Evolutionary conservation across 768 basidiomycete genomes (phyloP), one percentile per base, ranked within the genome.

Genomic region (Rhizopogon sp.): DNA sequence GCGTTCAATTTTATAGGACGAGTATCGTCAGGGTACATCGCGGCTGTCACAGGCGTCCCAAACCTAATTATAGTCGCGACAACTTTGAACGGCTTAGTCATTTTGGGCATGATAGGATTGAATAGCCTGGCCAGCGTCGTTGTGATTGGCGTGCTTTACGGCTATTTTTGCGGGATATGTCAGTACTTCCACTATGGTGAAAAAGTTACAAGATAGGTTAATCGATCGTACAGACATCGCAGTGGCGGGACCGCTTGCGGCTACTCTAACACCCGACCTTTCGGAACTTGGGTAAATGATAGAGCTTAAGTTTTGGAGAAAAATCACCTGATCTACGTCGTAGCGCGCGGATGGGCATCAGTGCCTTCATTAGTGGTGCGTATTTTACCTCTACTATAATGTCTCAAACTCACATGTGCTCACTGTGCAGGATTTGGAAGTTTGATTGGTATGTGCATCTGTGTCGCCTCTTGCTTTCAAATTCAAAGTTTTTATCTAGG

Each of bases 1-100:
- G 80, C 72, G 3, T 70, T 73, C 13, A 75, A 76, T 49, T 64
- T 80, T 17, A 66, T 79, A 40, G 85, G 85, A 5, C 76, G 84
- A 37, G 61, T 78, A 2, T 58, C 82, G 10, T 74, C 80, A 0
- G 74, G 74, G 17, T 64, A 77, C 25, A 61, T 81, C 31, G 75
- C 73, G n/a, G 66, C 69, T 35, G 62, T 57, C 39, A 55, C 76
- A 56, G 81, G 84, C 1, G 70, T 77, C 8, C 74, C 75, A 59
- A 78, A 72, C 55, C 59, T 76, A 13, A 62, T 78, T 6, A 70
- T 75, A 20, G 61, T 74, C 22, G 66, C 72, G 35, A 67, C 72
- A 3, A 43, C 61, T 31, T 43, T 55, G 3, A 70, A 72, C 6
- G 61, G 70, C 3, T 58, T 75, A 11, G 52, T 80, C 37, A 72